Evolutionary conservation across 2,329 filamentous ascomycete species (phyloP), one percentile per base, ranked within the genome.

Genomic region (Pyrenochaeta sp.): DNA sequence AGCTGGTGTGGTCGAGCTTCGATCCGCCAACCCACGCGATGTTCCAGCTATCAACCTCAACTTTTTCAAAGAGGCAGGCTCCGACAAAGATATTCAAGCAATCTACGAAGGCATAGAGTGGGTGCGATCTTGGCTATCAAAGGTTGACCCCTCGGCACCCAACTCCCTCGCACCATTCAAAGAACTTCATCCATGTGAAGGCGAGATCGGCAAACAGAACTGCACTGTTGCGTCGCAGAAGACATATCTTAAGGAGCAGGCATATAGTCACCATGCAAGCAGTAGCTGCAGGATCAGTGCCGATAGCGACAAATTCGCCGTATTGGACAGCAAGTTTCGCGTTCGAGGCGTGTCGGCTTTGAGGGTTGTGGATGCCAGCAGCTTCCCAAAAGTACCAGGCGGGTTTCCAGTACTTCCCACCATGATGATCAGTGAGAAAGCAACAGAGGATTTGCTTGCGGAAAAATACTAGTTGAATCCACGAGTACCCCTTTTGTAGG

Each of bases 1-100:
- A 72, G 78, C 68, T 4, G 89, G 89, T 11, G 82, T 79, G 1
- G 85, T 91, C 5, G 80, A 74, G 9, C 81, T 91, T 6, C 77
- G 77, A 9, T 86, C 84, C 0, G 72, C 81, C 0, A 82, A 90
- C 65, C 87, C 88, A 1, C 82, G 83, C 0, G 87, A 89, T 51
- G 75, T 79, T 1, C 88, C 88, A 0, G 67, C 81, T 10, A 88
- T 91, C 62, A 66, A 70, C 15, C 56, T 72, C 36, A 63, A 69
- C 48, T 71, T 66, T 58, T 72, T 72, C 66, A 67, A 72, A 31
- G 75, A 71, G 15, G 68, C 68, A 6, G 77, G 75, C 6, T 71
- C 72, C 0, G 75, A 77, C 12, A 65, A 83, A 3, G 81, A 85
- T 60, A 71, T 82, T n/a, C 63, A 75, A 46, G 83, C 85, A 1